Conservation (phyloP, 2,329 filamentous ascomycete species). For the Paecilomyces niveus region DNA sequence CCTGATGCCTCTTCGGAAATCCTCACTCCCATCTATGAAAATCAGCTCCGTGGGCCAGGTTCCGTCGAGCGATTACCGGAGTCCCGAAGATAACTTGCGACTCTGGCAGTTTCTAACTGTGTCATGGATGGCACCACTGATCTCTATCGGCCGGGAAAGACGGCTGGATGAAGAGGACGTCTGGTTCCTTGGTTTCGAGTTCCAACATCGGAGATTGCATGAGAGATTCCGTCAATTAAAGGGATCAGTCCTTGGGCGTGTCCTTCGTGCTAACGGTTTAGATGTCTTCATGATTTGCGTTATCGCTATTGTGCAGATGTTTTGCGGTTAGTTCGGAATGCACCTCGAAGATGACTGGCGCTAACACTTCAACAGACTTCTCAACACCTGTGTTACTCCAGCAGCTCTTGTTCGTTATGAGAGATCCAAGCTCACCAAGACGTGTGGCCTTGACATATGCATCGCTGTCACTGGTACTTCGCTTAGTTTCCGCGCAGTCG, state of each 20-base stretch:
- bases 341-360: background rate
- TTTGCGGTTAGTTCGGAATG: slow-evolving; percentile 36
- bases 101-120: slow-evolving; percentile 81
- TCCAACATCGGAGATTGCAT: slow-evolving; percentile 71
- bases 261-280: slow-evolving; percentile 69
- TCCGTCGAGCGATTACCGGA: slow-evolving; percentile 57
- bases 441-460: slow-evolving; percentile 60
- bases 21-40: slow-evolving; percentile 43
- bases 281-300: slow-evolving; percentile 64
- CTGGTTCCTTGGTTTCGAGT: slow-evolving; percentile 72
- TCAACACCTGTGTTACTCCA: slow-evolving; percentile 64
- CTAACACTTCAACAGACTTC: slow-evolving; percentile 38
- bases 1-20: slow-evolving; percentile 63
- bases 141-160: slow-evolving; percentile 54
- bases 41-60: slow-evolving; percentile 53
- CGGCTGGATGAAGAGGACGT: slow-evolving; percentile 73
- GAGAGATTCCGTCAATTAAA: slow-evolving; percentile 63
- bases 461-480: slow-evolving; percentile 51
- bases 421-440: slow-evolving; percentile 43
- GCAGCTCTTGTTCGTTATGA: slow-evolving; percentile 61
- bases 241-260: slow-evolving; percentile 63
- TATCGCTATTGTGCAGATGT: slow-evolving; percentile 58
- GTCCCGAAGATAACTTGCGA: slow-evolving; percentile 70
- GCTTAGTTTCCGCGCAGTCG: slow-evolving; percentile 58
- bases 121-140: slow-evolving; percentile 72